Evolutionary conservation across 2,329 filamentous ascomycete species (phyloP), one percentile per base, ranked within the genome.

Genomic region (Colletotrichum musae): DNA sequence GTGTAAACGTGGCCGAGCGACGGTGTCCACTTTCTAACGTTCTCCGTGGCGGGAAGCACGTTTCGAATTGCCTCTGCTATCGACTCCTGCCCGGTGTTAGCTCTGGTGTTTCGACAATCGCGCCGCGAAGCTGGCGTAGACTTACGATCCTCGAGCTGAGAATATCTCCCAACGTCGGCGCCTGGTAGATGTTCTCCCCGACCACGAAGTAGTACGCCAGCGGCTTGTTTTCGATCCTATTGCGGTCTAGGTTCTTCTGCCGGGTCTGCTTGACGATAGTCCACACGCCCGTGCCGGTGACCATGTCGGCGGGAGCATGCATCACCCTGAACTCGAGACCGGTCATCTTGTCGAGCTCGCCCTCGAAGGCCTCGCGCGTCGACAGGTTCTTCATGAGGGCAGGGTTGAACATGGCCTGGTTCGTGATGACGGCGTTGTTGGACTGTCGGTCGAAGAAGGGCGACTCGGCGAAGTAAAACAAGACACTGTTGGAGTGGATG

Each of bases 241-340:
- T 86, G 15, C 84, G 81, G 5, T 83, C 82, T 48, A 84, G 82
- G 15, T 84, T 81, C 80, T 91, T 90, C 70, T 87, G 84, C 58
- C 90, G 82, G 28, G 86, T 89, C 79, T 92, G 90, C 82, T 92
- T 92, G 75, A 89, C 86, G 73, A 92, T 91, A 32, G 92, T 88
- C 90, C 90, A 92, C 9, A 92, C 89, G 32, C 89, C 90, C 0
- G 89, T 91, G n/a, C 88, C 88, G 0, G 88, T 88, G 0, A 84
- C 87, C 74, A 86, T 89, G 77, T 91, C 89, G 32, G 88, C 88
- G 1, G 89, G 89, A 72, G 90, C 88, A 75, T 91, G 87, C 45
- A 88, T 88, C 60, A 92, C 89, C 58, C 91, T 84, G 76, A 89
- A 92, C 80, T 92, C 90, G 56, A 92, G 81, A 3, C 90, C 90